Evolutionary conservation across 192 early-diverging fungal species (phyloP), one percentile per base, ranked within the genome.

Genomic region (Linderina pennispora): DNA sequence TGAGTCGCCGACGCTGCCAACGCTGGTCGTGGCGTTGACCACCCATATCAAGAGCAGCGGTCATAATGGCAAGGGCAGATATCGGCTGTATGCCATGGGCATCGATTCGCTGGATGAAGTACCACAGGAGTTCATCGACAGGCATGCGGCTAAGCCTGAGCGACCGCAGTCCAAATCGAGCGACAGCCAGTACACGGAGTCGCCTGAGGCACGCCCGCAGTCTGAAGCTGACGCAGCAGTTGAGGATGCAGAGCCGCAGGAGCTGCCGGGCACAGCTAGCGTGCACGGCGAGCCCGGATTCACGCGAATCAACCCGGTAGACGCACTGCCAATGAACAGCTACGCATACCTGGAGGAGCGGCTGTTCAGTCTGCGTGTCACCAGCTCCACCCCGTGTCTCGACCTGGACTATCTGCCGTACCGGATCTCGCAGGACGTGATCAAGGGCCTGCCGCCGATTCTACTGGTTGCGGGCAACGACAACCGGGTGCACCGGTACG

Each of bases 271-370:
- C 6, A 31, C 28, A 5, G 11, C 6, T 11, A 11, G 6, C 28
- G 11, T 11, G 28, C 28, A 5, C 11, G 28, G 28, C 28, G 28
- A 31, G 28, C 28, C 28, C 28, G 11, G 5, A 11, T 31, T 31
- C 11, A 31, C 28, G 6, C 5, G 28, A 31, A 31, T 31, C 6
- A 31, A 31, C 11, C 6, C 28, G 5, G 28, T 11, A 8, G 0
- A 22, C 19, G 10, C 35, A n/a, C 46, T 63, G 28, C 42, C 68
- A 0, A 19, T 60, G 19, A 72, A 72, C 49, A 53, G 48, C 28
- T 72, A 60, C 35, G 61, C 68, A 17, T 72, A 60, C 32, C 36
- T 72, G 22, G 68, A 72, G 23, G 68, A 72, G 68, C 60, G 68
- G 14, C 26, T 64, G 35, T 64, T 72, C 40, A 40, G 43, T 14